Evolutionary conservation across 768 basidiomycete species (phyloP), one percentile per base, ranked within the genome.

Genomic region (Lentinula sp.): DNA sequence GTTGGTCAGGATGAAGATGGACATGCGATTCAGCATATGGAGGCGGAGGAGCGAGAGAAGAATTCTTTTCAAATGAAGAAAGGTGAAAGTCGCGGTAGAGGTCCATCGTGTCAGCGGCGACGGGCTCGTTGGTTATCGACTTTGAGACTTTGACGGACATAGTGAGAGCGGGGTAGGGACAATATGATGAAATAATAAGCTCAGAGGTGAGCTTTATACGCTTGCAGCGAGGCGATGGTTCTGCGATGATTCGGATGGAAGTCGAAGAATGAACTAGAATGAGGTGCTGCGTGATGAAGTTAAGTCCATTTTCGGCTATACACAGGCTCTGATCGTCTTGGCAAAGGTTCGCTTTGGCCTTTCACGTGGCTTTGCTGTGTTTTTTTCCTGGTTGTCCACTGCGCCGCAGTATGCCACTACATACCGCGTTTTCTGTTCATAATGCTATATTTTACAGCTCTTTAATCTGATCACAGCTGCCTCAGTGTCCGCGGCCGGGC

Each of bases 71-170:
- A 18, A 18, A 28, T 28, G 3, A 35, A 8, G 28, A 8, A 28
- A 28, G 32, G 16, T 28, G 58, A 20, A 48, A 50, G 41, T 49
- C 58, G 10, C 37, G n/a, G 20, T 60, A 52, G 16, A 60, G 37
- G 36, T 60, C 59, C 59, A 60, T 60, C 4, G 59, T 35, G 13
- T 51, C n/a, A 28, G 36, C 45, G 15, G 59, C 33, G 20, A 42
- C 16, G 8, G 59, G 59, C 28, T 60, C 45, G 50, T 53, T 39
- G 54, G 33, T n/a, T 56, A 56, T 43, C 20, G 54, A 41, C 28
- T 28, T 28, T 28, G 28, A 28, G n/a, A 36, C 16, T 48, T 35
- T 28, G 42, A 36, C 28, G 42, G 39, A 49, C 55, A 56, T 56
- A 23, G 55, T 18, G 53, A 54, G 20, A 28, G 28, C 28, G 28